Percentiles rank a stretch among this genome's conserved stretches.
phyloP scores from a whole-genome alignment of 495 filamentous ascomycete species.

The Neurospora sp. region DNA sequence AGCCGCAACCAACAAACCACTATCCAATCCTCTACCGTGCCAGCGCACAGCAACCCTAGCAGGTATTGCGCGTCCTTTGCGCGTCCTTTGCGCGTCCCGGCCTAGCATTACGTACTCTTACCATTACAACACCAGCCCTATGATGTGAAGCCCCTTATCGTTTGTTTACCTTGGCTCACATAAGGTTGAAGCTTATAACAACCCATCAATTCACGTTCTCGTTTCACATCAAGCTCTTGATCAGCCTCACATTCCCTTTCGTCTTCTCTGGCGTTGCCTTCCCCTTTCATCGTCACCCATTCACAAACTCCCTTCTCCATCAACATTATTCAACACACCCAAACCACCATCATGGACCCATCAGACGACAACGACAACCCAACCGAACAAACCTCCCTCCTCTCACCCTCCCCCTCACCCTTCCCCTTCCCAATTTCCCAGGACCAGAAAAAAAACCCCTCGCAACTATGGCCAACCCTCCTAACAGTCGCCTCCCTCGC shows the following conservation, averaged over 20 bases:
- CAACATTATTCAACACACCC: background rate
- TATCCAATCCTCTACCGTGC: background rate
- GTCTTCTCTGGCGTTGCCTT: too few species aligned
- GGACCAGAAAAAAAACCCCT: too few species aligned
- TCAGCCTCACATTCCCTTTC: background rate
- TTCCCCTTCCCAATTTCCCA: too few species aligned
- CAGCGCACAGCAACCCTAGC: background rate
- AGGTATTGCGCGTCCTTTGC: background rate
- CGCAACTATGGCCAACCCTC: conserved; percentile 1
- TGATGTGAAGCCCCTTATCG: background rate
- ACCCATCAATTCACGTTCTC: background rate
- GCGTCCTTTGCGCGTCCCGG: background rate
- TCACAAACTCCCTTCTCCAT: background rate
- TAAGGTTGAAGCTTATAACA: background rate
- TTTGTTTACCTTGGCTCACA: background rate
- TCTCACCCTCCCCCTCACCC: background rate
- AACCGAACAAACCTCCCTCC: background rate
- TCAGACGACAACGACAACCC: background rate
- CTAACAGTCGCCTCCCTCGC: conserved; percentile 2
- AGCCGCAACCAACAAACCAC: background rate
- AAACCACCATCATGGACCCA: background rate
- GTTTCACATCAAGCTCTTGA: fast-evolving
- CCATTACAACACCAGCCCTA: background rate
- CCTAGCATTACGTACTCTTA: background rate
- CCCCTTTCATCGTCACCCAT: background rate